A percentile compares a stretch with the other conserved stretches of the same genome.
Evolutionary conservation across 805 yeast species (phyloP).

Genomic region (Saturnispora hagleri): DNA sequence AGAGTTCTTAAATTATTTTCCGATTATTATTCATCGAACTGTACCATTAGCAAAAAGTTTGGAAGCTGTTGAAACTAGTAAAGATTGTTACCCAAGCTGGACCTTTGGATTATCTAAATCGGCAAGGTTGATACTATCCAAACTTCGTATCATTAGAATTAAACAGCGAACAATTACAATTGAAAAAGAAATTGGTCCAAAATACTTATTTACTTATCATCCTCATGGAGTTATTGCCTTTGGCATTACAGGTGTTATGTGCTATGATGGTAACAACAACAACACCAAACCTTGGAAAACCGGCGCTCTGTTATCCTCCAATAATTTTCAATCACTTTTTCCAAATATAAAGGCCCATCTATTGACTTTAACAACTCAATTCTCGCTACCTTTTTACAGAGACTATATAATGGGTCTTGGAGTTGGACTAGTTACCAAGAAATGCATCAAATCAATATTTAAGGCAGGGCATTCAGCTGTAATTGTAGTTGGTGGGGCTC

Average conservation of each 20-base stretch:
- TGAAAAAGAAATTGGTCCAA: slow-evolving; percentile 45
- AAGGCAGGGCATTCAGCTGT: slow-evolving; percentile 64
- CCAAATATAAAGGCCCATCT: slow-evolving; percentile 81
- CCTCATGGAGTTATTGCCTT: slow-evolving; percentile 95
- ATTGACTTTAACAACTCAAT: slow-evolving; percentile 76
- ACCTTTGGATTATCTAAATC: slow-evolving; percentile 1
- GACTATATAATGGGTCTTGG: slow-evolving; percentile 81
- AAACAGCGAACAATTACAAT: neutral
- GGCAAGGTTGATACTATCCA: neutral
- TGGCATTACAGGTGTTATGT: slow-evolving; percentile 42
- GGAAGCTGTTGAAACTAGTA: slow-evolving; percentile 18
- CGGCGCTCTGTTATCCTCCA: neutral
- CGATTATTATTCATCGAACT: slow-evolving; percentile 62
- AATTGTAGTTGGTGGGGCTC: slow-evolving; percentile 94
- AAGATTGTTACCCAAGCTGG: slow-evolving; percentile 4
- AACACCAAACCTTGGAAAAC: slow-evolving; percentile 5
- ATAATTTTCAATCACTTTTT: slow-evolving; percentile 43
- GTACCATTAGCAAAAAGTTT: slow-evolving; percentile 68
- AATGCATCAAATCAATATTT: slow-evolving; percentile 59
- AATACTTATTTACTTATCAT: slow-evolving; percentile 85
- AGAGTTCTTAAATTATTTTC: slow-evolving; percentile 71
- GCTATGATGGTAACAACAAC: neutral
- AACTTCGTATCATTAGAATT: slow-evolving; percentile 1
- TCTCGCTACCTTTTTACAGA: slow-evolving; percentile 73
- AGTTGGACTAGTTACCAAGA: slow-evolving; percentile 71